Evolutionary conservation across 768 basidiomycete species (phyloP), one percentile per base, ranked within the genome.

Genomic region (Boletus speciosus): DNA sequence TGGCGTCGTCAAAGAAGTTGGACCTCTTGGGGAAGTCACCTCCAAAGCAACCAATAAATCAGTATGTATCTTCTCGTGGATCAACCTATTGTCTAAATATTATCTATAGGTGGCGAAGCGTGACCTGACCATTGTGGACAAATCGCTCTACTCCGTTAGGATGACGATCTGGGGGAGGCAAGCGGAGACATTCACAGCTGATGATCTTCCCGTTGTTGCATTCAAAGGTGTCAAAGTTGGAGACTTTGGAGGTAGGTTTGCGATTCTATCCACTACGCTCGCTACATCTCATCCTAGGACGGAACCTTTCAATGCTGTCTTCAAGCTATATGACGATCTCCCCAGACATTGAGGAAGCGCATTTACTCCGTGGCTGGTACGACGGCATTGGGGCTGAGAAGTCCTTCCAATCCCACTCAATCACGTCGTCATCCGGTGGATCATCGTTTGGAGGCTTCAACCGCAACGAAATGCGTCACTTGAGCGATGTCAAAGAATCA

Each of bases 91-190:
- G 29, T 58, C 54, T 52, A 47, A 53, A 2, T 23, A 46, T 44
- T 36, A 5, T 44, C 45, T 48, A 16, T 60, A 96, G 90, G 80
- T 94, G 54, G 77, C 81, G 32, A 98, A 98, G 71, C 86, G 96
- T 42, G 96, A 99, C 41, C 73, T 99, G 47, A 86, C 82, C 1
- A 72, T 99, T 34, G 95, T 94, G 12, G 96, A 99, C 68, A 81
- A 81, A 56, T 87, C 92, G 7, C 80, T 80, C 35, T 91, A 75
- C 63, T 82, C 85, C 15, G 85, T 92, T 38, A 82, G 92, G 34
- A 68, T 98, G 59, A 99, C 96, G 4, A 76, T 98, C 31, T 99
- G 96, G 97, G 97, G 96, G 23, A 93, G 89, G 69, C 89, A 92
- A 68, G 96, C 96, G 0, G 93, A 98, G 67, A 79, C 80, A 38